phyloP scores from a whole-genome alignment of 768 basidiomycete species.

The Xanthoconium purpureum region DNA sequence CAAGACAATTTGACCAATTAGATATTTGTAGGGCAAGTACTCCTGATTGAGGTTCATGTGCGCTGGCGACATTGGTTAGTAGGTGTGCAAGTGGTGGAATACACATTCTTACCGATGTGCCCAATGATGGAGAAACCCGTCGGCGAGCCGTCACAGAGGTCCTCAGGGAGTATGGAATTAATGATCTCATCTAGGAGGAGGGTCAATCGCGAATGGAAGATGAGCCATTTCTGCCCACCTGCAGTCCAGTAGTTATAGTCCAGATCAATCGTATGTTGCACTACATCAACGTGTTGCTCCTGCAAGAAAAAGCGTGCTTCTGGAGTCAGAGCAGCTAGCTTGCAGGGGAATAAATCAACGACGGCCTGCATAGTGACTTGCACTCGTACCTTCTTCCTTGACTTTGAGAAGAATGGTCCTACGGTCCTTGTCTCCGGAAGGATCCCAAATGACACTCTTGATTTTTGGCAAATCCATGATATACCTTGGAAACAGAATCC shows the following conservation, averaged over 20 bases:
- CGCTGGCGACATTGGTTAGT: constrained; percentile 44
- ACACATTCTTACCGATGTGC: constrained; percentile 73
- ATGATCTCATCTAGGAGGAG: constrained; percentile 71
- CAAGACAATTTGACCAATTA: constrained; percentile 89
- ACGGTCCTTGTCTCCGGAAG: constrained; percentile 43
- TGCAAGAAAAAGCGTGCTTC: constrained; percentile 55
- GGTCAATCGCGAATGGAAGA: background rate
- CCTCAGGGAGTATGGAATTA: constrained; percentile 74
- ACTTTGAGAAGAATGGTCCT: constrained; percentile 69
- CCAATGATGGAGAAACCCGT: constrained; percentile 85
- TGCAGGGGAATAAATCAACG: constrained; percentile 24
- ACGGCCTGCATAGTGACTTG: background rate
- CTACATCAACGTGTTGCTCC: constrained; percentile 53
- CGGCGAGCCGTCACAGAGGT: constrained; percentile 75
- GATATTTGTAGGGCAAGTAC: constrained; percentile 85
- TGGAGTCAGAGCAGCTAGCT: constrained; percentile 66
- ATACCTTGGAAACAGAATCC: constrained; percentile 37
- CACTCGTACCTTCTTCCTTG: constrained; percentile 52
- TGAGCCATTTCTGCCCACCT: constrained; percentile 43
- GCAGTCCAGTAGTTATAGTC: constrained; percentile 89
- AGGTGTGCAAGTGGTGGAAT: background rate
- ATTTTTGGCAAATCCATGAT: constrained; percentile 70
- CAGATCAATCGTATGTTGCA: constrained; percentile 58
- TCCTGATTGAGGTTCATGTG: constrained; percentile 90
- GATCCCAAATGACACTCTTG: constrained; percentile 54